Percentiles rank a stretch among this genome's conserved stretches.
These are phyloP conservation scores for Pestalotiopsis sp. DNA, from an alignment of 2,329 filamentous ascomycete species.

Conservation along the genomic window DNA sequence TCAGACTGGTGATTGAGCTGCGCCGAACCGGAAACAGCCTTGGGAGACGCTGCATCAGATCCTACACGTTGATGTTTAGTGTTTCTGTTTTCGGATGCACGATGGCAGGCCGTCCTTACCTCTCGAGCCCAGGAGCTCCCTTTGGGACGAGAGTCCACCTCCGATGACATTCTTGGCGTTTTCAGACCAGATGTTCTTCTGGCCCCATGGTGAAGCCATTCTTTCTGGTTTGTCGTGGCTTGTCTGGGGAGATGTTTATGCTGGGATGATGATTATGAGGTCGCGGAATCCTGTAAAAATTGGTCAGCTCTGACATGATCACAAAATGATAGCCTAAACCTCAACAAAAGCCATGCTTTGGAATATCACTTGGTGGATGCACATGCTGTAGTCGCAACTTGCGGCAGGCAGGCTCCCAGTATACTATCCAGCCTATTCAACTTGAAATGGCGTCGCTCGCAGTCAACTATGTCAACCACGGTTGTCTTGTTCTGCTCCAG, in stretches of 20 bases:
- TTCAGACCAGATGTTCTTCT: slow-evolving; percentile 7
- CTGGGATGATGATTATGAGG: neutral
- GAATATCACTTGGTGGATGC: neutral
- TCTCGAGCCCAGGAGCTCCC: slow-evolving; percentile 47
- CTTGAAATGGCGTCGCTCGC: neutral
- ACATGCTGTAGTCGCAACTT: neutral
- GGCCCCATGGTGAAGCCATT: slow-evolving; percentile 6
- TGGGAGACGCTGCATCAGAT: slow-evolving; percentile 42
- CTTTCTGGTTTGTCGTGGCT: slow-evolving; percentile 1
- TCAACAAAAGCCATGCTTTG: neutral
- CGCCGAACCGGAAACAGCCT: slow-evolving; percentile 68
- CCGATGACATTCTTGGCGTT: slow-evolving; percentile 14
- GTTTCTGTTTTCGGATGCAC: neutral
- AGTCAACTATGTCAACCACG: neutral
- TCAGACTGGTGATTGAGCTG: slow-evolving; percentile 72
- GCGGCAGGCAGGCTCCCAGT: neutral
- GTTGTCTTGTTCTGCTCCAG: neutral
- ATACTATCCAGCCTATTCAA: neutral
- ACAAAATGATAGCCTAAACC: neutral
- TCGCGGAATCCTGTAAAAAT: slow-evolving; percentile 8
- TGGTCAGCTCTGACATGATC: neutral
- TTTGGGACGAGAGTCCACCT: slow-evolving; percentile 20
- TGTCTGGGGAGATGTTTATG: slow-evolving; percentile 8
- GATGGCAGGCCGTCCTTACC: slow-evolving; percentile 42
- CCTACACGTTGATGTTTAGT: slow-evolving; percentile 30